These are phyloP conservation scores for Penstemon barbatus DNA, from an alignment of 257 asterid species.

Conservation along the genomic window DNA sequence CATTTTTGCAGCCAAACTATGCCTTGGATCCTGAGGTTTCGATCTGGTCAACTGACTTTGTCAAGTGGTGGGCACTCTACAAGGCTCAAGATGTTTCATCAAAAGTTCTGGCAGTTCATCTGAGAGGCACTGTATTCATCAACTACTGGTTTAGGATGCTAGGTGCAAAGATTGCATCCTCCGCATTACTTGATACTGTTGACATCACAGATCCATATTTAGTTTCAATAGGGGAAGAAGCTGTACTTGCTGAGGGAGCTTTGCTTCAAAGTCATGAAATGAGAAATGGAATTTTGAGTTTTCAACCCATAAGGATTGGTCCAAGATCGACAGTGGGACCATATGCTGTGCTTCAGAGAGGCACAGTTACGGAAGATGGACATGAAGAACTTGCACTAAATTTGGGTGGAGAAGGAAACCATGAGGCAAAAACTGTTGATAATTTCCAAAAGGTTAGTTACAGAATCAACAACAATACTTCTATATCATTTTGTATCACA, in stretches of 20 bases:
- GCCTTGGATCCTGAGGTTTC: conserved; percentile 48
- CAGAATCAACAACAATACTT: not conserved
- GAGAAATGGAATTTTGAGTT: conserved; percentile 53
- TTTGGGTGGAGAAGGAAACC: conserved; percentile 30
- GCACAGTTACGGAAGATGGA: conserved; percentile 47
- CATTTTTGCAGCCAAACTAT: conserved; percentile 56
- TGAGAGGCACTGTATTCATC: conserved; percentile 71
- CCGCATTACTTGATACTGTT: conserved; percentile 51
- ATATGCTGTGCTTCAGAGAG: conserved; percentile 54
- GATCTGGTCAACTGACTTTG: conserved; percentile 60
- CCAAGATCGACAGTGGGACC: conserved; percentile 58
- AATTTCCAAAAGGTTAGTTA: conserved; percentile 40
- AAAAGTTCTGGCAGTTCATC: conserved; percentile 60
- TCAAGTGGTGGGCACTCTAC: conserved; percentile 80
- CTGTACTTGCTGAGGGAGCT: conserved; percentile 67
- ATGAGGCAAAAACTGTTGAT: conserved; percentile 19
- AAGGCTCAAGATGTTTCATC: conserved; percentile 67
- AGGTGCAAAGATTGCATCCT: conserved; percentile 58
- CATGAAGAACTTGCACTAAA: conserved; percentile 44
- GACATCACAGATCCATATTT: conserved; percentile 68
- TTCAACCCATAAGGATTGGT: conserved; percentile 52
- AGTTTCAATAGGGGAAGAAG: conserved; percentile 63
- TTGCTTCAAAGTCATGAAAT: conserved; percentile 68
- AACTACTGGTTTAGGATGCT: conserved; percentile 65
- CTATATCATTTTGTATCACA: not conserved